Percentiles rank a stretch among this genome's conserved stretches.
Conservation (phyloP, 345 rosid genomes). For the Angophora floribunda region DNA sequence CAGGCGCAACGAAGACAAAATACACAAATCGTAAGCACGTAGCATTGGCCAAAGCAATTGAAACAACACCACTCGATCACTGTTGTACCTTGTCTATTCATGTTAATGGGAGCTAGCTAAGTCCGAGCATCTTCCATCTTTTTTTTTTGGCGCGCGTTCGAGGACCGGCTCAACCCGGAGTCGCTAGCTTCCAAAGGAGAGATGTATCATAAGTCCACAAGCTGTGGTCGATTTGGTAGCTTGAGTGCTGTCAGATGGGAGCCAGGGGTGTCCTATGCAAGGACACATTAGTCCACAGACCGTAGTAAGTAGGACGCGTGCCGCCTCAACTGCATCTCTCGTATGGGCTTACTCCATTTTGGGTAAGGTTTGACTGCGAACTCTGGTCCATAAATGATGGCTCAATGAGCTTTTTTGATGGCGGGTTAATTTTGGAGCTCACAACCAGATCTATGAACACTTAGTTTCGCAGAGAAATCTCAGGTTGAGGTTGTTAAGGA, state of each 20-base stretch:
- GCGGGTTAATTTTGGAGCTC: not conserved
- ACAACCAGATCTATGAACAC: not conserved
- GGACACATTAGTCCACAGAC: not conserved
- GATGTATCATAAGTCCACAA: not conserved
- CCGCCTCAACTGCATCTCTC: not conserved
- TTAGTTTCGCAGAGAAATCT: no score
- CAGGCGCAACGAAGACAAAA: not conserved
- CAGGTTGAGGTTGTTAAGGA: not conserved
- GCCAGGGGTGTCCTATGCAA: not conserved
- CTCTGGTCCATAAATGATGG: no score
- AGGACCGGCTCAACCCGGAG: not conserved
- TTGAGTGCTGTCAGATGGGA: not conserved
- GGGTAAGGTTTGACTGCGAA: not conserved
- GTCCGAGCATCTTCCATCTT: not conserved
- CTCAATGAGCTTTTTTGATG: no score
- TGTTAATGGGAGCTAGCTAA: not conserved
- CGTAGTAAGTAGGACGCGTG: not conserved
- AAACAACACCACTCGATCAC: not conserved
- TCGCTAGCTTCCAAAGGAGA: not conserved
- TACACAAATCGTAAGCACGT: not conserved
- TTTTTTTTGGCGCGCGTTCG: not conserved
- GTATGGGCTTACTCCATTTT: not conserved
- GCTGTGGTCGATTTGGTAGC: not conserved
- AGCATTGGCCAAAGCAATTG: not conserved
- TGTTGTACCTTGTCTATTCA: no score